phyloP scores from a whole-genome alignment of 2,329 filamentous ascomycete genomes.

The Cephalotrichum gorgonifer region DNA sequence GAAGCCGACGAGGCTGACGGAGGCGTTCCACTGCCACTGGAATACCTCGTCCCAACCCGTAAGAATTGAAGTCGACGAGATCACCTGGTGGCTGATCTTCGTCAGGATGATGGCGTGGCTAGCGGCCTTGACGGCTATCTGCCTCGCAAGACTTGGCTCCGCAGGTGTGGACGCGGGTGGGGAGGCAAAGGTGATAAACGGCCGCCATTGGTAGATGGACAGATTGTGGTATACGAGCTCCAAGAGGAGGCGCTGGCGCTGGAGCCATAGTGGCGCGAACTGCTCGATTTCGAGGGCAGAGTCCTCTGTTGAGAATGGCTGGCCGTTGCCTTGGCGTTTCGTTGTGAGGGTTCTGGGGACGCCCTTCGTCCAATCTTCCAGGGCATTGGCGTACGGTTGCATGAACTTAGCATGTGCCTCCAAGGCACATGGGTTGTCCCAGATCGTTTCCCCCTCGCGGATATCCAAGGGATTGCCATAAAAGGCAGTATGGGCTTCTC shows the following conservation, averaged over 20 bases:
- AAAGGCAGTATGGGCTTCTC: not conserved
- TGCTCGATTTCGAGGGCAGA: constrained; percentile 16
- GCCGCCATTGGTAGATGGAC: constrained; percentile 24
- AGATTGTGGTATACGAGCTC: constrained; percentile 32
- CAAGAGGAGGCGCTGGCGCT: constrained; percentile 27
- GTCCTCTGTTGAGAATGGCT: constrained; percentile 26
- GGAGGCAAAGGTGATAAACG: constrained; percentile 31
- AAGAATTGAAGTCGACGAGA: constrained; percentile 15
- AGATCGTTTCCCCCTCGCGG: not conserved
- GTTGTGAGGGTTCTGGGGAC: not conserved
- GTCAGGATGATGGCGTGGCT: constrained; percentile 16
- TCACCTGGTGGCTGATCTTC: constrained; percentile 16
- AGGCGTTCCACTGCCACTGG: constrained; percentile 17
- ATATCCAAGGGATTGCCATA: not conserved
- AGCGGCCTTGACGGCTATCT: constrained; percentile 14
- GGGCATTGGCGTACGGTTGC: not conserved
- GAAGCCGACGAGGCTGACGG: not conserved
- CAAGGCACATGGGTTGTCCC: not conserved
- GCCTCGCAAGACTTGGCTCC: constrained; percentile 11
- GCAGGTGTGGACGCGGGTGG: constrained; percentile 6
- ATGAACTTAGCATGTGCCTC: not conserved
- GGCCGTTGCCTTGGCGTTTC: constrained; percentile 19
- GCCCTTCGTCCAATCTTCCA: not conserved
- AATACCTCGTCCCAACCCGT: constrained; percentile 16
- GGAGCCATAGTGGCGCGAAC: constrained; percentile 29